Conservation (phyloP, 2,329 filamentous ascomycete species). For the Penicillium sp. region DNA sequence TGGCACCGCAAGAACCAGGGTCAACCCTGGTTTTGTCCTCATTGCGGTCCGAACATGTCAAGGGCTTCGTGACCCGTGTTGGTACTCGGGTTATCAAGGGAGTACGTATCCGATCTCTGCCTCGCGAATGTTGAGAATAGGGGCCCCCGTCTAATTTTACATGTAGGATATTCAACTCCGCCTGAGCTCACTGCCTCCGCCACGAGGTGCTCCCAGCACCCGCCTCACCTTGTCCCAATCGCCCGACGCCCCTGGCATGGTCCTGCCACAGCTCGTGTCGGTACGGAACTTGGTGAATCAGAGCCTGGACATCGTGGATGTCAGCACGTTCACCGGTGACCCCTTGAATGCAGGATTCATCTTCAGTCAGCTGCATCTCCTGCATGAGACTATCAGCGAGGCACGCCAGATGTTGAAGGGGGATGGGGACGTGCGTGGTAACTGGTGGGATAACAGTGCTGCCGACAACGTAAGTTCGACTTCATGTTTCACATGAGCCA, state of each 20-base stretch:
- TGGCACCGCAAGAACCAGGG: slow-evolving; percentile 78
- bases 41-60: slow-evolving; percentile 79
- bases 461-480: slow-evolving; percentile 54
- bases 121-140: background rate
- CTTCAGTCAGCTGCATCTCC: slow-evolving; percentile 54
- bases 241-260: slow-evolving; percentile 54
- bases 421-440: slow-evolving; percentile 46
- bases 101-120: slow-evolving; percentile 48
- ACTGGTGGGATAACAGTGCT: slow-evolving; percentile 54
- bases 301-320: slow-evolving; percentile 74
- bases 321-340: slow-evolving; percentile 69
- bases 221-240: slow-evolving; percentile 51
- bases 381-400: slow-evolving; percentile 59
- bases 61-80: slow-evolving; percentile 84
- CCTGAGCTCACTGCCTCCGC: slow-evolving; percentile 52
- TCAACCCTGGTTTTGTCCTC: slow-evolving; percentile 88
- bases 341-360: slow-evolving; percentile 56
- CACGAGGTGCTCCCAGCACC: slow-evolving; percentile 49
- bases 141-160: background rate
- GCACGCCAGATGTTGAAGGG: slow-evolving; percentile 58
- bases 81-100: slow-evolving; percentile 90
- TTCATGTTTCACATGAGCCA: background rate
- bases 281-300: slow-evolving; percentile 75
- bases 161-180: slow-evolving; percentile 69
- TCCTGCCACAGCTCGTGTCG: slow-evolving; percentile 65